A percentile compares a stretch with the other conserved stretches of the same genome.
Evolutionary conservation across 1,284 basidiomycete species (phyloP).

Genomic region (Quambalaria eucalypti): DNA sequence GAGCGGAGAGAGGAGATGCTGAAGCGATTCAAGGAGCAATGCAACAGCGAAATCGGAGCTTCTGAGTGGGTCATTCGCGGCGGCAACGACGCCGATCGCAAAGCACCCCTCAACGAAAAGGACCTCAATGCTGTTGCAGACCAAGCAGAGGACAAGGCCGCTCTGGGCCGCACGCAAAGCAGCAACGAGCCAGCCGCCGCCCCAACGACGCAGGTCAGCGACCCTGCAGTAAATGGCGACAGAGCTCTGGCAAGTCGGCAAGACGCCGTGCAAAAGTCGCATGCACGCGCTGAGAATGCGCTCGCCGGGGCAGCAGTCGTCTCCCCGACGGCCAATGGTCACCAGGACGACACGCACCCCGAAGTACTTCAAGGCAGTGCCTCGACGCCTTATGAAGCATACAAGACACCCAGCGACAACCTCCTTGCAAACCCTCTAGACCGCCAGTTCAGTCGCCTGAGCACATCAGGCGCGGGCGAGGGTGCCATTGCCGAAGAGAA

Average conservation of each 20-base stretch:
- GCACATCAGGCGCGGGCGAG: too few species aligned
- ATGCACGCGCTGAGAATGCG: not conserved
- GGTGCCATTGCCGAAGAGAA: not conserved
- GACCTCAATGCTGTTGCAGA: not conserved
- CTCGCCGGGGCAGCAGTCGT: not conserved
- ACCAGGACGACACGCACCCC: not conserved
- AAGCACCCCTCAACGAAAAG: not conserved
- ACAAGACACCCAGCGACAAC: not conserved
- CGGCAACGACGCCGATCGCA: constrained; percentile 18
- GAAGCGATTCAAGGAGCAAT: constrained; percentile 51
- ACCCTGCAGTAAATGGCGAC: not conserved
- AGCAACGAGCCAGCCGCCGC: not conserved
- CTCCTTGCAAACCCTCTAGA: not conserved
- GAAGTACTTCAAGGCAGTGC: not conserved
- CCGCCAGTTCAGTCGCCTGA: not conserved
- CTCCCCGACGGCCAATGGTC: not conserved
- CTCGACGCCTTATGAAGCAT: not conserved
- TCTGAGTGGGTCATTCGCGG: constrained; percentile 47
- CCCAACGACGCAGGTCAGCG: not conserved
- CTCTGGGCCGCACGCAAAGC: constrained; percentile 1
- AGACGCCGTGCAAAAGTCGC: not conserved
- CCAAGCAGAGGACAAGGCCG: not conserved
- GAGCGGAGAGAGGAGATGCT: constrained; percentile 54
- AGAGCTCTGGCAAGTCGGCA: not conserved
- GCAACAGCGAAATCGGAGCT: constrained; percentile 39